Evolutionary conservation across 176 grass and related monocot species (phyloP), one percentile per base, ranked within the genome.

Genomic region (Puya raimondii): DNA sequence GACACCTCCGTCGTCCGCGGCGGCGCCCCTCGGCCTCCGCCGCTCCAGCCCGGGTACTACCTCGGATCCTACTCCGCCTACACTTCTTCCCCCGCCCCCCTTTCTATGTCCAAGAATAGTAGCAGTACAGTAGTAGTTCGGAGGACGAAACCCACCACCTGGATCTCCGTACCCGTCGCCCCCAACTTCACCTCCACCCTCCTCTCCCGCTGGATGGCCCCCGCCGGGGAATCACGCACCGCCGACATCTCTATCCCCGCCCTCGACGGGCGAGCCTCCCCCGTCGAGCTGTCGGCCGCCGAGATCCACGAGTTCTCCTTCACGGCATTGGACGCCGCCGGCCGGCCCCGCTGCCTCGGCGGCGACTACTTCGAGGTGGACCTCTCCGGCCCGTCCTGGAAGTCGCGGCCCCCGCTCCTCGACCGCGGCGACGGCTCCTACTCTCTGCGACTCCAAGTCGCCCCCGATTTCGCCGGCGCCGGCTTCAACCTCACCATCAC

Each of bases 351-450:
- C 57, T 88, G 94, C 72, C 68, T 90, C 53, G 94, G 94, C 48
- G 94, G 94, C 64, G 94, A 99, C 78, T 99, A 88, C 85, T 99
- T 93, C 77, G 94, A 99, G 87, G 72, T 82, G 7, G 94, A 99
- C 67, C 90, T 99, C 50, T 84, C 94, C 56, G 81, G 84, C 12
- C 26, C 23, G 2, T 50, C 72, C 33, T 99, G 94, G 94, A 99
- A 93, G 65, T 88, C 94, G 48, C 87, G 94, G 0, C 87, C 94
- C 17, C 89, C 87, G 1, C 69, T 99, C 20, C 50, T 77, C 26
- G 94, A 99, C 82, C 72, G 65, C 23, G 94, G 94, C 68, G 84
- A 93, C 26, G 94, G 94, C 50, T 90, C 89, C 82, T 99, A 99
- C 74, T 88, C 94, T 11, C 72, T 99, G 80, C 77, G 71, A 12